phyloP scores from a whole-genome alignment of 2,329 filamentous ascomycete genomes.

The Cladosporium oxysporum region DNA sequence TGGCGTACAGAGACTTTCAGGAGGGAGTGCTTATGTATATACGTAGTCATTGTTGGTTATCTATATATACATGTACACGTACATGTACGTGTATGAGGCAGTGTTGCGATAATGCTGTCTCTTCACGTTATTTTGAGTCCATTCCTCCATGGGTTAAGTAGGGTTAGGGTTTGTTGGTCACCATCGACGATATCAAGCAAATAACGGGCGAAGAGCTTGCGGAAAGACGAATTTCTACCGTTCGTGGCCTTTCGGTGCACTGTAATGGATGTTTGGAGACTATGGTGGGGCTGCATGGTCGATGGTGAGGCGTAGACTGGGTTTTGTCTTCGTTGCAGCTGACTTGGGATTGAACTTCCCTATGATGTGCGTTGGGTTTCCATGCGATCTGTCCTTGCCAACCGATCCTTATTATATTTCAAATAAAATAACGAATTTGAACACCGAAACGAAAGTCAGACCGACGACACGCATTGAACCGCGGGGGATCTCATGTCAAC shows the following conservation, averaged over 20 bases:
- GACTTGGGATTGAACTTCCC: neutral
- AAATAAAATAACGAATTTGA: too few relatives aligned
- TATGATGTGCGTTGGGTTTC: too few relatives aligned
- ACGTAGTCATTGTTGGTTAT: neutral
- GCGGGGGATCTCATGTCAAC: neutral
- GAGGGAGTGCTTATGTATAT: neutral
- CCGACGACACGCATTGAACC: neutral
- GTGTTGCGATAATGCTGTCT: too few relatives aligned
- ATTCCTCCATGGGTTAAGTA: neutral
- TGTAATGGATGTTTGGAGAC: neutral
- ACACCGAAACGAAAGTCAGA: neutral
- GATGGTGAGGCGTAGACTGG: neutral
- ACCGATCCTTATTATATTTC: too few relatives aligned
- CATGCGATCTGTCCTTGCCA: too few relatives aligned
- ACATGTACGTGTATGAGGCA: too few relatives aligned
- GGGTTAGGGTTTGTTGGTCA: neutral
- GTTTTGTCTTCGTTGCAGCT: neutral
- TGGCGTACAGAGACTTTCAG: neutral
- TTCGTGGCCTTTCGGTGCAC: neutral
- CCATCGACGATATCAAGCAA: neutral
- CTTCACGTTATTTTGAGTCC: neutral
- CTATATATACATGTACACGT: neutral
- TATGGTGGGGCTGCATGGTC: neutral
- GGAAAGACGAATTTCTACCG: neutral
- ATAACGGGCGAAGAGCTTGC: neutral